Percentiles rank a stretch among this genome's conserved stretches.
phyloP scores from a whole-genome alignment of 192 early-diverging fungal genomes.

The Coemansia sp. region DNA sequence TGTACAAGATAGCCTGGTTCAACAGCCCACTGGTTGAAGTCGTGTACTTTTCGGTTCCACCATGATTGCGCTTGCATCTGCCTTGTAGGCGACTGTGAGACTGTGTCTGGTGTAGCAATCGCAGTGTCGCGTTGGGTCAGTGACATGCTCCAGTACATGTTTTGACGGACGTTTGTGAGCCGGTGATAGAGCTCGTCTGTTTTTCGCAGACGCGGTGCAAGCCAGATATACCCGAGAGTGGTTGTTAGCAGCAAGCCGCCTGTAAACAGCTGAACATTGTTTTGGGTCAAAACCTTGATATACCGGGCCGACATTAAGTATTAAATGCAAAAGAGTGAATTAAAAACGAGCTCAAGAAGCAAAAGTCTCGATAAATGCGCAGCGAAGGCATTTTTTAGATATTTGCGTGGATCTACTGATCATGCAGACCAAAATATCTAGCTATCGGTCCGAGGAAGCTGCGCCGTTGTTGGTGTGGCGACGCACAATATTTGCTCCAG shows the following conservation, averaged over 20 bases:
- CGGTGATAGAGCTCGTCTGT: slow-evolving; percentile 22
- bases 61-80: slow-evolving; percentile 11
- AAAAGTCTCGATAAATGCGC: neutral
- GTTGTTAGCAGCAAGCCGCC: slow-evolving; percentile 28
- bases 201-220: slow-evolving; percentile 26
- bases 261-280: slow-evolving; percentile 33
- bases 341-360: neutral
- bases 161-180: slow-evolving; percentile 11
- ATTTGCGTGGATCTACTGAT: neutral
- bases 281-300: slow-evolving; percentile 33
- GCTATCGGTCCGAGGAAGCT: neutral
- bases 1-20: slow-evolving; percentile 22
- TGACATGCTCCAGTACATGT: slow-evolving; percentile 55
- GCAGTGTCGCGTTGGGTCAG: slow-evolving; percentile 18
- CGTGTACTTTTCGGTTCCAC: slow-evolving; percentile 29
- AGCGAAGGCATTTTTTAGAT: neutral
- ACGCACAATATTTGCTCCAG: slow-evolving; percentile 37
- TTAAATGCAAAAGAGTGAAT: neutral
- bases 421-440: neutral
- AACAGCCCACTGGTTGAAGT: slow-evolving; percentile 18
- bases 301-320: slow-evolving; percentile 31
- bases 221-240: slow-evolving; percentile 18
- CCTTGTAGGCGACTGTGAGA: neutral
- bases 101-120: neutral
- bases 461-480: slow-evolving; percentile 9